Evolutionary conservation across 768 basidiomycete genomes (phyloP).

Genomic region (Tephrocybe sp.): DNA sequence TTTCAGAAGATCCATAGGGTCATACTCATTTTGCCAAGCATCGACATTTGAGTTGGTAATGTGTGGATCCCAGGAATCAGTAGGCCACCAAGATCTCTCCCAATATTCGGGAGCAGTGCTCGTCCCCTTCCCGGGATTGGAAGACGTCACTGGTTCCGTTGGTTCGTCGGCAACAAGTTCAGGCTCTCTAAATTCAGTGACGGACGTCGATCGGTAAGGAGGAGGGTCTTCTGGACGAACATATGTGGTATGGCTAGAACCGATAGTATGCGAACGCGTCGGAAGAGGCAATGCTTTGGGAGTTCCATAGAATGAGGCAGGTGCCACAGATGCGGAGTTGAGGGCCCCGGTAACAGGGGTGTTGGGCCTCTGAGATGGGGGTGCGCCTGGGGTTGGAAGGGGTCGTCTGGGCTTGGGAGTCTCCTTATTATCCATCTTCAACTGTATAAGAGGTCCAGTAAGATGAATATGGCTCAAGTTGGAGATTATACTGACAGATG

Average conservation of each 20-base stretch:
- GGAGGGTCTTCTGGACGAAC: constrained; percentile 36
- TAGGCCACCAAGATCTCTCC: background rate
- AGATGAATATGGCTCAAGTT: background rate
- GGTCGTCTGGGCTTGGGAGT: constrained; percentile 46
- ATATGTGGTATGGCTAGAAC: constrained; percentile 46
- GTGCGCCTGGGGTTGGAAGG: constrained; percentile 42
- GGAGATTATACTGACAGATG: constrained; percentile 4
- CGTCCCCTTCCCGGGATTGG: background rate
- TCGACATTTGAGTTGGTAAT: background rate
- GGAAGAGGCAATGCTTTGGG: constrained; percentile 38
- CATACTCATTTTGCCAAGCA: constrained; percentile 21
- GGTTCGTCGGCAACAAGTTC: constrained; percentile 50
- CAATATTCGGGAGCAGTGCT: background rate
- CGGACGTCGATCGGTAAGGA: constrained; percentile 30
- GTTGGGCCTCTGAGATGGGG: constrained; percentile 37
- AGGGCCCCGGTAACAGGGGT: constrained; percentile 33
- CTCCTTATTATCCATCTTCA: constrained; percentile 49
- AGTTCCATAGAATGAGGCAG: constrained; percentile 38
- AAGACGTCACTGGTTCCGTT: constrained; percentile 18
- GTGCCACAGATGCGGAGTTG: constrained; percentile 27
- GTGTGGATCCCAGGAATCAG: constrained; percentile 1
- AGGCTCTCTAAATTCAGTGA: constrained; percentile 50
- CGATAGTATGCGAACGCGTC: constrained; percentile 36
- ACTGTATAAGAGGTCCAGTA: background rate
- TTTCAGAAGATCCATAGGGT: constrained; percentile 21